Evolutionary conservation across 768 basidiomycete species (phyloP), one percentile per base, ranked within the genome.

Genomic region (Mycena kentingensis): DNA sequence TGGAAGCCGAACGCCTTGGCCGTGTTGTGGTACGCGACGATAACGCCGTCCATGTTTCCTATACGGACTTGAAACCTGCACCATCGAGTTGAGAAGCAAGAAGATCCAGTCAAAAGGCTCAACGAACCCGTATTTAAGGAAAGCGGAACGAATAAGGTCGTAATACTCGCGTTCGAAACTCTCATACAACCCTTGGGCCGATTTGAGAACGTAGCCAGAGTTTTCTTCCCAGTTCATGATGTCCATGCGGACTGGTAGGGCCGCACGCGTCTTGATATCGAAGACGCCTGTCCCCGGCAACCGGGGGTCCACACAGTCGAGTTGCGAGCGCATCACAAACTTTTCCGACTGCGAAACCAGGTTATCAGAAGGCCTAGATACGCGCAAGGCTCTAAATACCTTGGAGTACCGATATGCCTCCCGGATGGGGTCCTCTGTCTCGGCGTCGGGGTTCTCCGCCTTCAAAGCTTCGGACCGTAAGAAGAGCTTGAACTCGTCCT

Each of bases 161-260:
- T 93, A 97, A 63, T 93, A 93, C 67, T 99, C 96, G 56, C 82
- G 77, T 71, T 99, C 96, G 59, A 95, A 98, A 55, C 90, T 93
- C 62, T 88, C 83, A 5, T 80, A 63, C 1, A 71, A 61, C 1
- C 95, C 94, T 7, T 80, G 75, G 39, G 83, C 74, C 1, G 67
- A 75, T 29, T 76, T 77, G 58, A 97, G 88, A 41, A 84, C 70
- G 67, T 93, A 96, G 0, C 85, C 89, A 21, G 87, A 82, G 58
- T 88, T 88, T 67, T 90, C 87, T 85, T 83, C 79, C 60, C 82
- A 89, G 67, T 98, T 98, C 48, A 93, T 73, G 11, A 88, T 70
- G 65, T 98, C 96, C 65, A 90, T 73, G 2, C 96, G 84, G 39
- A 98, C 85, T 0, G 90, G 83, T 22, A 92, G 68, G 27, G 85